Percentiles rank a stretch among this genome's conserved stretches.
Evolutionary conservation across 2,329 filamentous ascomycete genomes (phyloP).

Genomic region (Colletotrichum spinosum): DNA sequence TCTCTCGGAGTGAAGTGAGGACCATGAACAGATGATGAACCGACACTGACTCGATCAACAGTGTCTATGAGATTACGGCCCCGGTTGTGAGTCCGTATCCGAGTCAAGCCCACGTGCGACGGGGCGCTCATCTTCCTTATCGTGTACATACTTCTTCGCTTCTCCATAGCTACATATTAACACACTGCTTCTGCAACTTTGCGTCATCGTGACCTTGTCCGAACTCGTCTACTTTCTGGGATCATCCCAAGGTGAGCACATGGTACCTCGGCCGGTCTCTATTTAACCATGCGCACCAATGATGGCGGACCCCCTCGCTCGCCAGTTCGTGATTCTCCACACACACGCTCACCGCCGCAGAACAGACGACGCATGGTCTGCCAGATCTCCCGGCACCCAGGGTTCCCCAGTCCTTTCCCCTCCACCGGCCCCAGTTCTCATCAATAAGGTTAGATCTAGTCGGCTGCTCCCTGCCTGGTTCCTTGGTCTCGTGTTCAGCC

Average conservation of each 20-base stretch:
- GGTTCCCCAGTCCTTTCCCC: constrained; percentile 3
- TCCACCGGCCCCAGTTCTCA: constrained; percentile 14
- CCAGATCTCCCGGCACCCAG: constrained; percentile 27
- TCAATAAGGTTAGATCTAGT: constrained; percentile 8
- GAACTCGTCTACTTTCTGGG: background rate
- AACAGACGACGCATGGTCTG: constrained; percentile 22
- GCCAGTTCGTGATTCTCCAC: constrained; percentile 4
- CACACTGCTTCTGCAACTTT: background rate
- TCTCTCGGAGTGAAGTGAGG: no score
- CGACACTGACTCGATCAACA: constrained; percentile 11
- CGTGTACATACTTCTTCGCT: constrained; percentile 8
- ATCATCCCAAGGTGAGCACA: background rate
- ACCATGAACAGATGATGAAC: background rate
- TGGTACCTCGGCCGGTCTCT: constrained; percentile 1
- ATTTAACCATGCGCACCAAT: constrained; percentile 31
- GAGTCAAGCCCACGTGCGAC: constrained; percentile 13
- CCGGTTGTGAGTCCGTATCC: background rate
- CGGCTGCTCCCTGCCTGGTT: background rate
- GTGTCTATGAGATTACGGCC: constrained; percentile 19
- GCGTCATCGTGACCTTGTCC: background rate
- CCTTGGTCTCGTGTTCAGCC: no score
- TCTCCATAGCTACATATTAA: constrained; percentile 7
- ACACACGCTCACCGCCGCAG: background rate
- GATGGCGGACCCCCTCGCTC: background rate
- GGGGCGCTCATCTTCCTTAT: background rate